These are phyloP conservation scores for Passalora sequoiae DNA, from an alignment of 2,329 filamentous ascomycete species.

Conservation along the genomic window DNA sequence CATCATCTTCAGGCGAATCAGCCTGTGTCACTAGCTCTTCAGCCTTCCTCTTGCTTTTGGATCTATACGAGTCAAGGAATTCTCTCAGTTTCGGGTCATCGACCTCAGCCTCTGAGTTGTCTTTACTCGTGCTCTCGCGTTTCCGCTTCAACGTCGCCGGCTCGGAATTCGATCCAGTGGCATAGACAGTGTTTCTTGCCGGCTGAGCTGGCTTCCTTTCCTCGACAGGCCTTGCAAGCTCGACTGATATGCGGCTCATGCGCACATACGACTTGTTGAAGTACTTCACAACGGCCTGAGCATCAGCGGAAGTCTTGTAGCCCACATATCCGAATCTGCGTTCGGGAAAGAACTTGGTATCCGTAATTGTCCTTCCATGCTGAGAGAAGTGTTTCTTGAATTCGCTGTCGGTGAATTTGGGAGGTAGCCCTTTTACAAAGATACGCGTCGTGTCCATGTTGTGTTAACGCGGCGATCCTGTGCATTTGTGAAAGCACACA, in stretches of 20 bases:
- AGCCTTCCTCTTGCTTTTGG: slow-evolving; percentile 48
- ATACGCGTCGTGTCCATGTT: slow-evolving; percentile 67
- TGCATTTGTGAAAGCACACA: too few relatives aligned
- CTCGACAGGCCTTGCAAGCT: slow-evolving; percentile 72
- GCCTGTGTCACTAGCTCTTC: slow-evolving; percentile 41
- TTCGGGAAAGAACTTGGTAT: slow-evolving; percentile 84
- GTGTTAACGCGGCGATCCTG: too few relatives aligned
- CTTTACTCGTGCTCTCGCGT: slow-evolving; percentile 48
- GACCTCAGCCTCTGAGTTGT: slow-evolving; percentile 24
- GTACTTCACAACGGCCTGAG: slow-evolving; percentile 79
- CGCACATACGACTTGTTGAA: slow-evolving; percentile 94
- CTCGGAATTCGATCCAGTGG: slow-evolving; percentile 1
- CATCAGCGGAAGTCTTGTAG: slow-evolving; percentile 77
- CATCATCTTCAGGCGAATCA: slow-evolving; percentile 12
- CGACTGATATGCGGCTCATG: slow-evolving; percentile 89
- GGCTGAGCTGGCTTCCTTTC: slow-evolving; percentile 32
- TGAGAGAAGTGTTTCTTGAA: slow-evolving; percentile 80
- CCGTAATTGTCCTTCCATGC: slow-evolving; percentile 70
- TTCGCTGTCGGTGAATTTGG: slow-evolving; percentile 75
- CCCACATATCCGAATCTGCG: slow-evolving; percentile 93
- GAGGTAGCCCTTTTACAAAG: slow-evolving; percentile 70
- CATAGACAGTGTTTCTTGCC: slow-evolving; percentile 20
- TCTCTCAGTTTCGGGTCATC: slow-evolving; percentile 78
- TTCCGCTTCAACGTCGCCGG: slow-evolving; percentile 60
- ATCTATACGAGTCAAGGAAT: slow-evolving; percentile 77